Evolutionary conservation across 306 rosid species (phyloP).

Genomic region (apple (Malus domestica)): ASM211411v1 NC_041793.1:5406001-5406500

Average conservation of each 20-base stretch:
- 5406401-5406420: too few relatives aligned
- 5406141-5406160: not conserved
- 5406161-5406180: not conserved
- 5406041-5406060: not conserved
- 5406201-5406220: not conserved
- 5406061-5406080: not conserved
- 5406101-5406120: not conserved
- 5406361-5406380: not conserved
- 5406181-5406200: not conserved
- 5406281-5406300: not conserved
- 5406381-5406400: not conserved
- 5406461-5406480: not conserved
- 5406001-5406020: too few relatives aligned
- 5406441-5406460: not conserved
- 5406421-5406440: too few relatives aligned
- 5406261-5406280: not conserved
- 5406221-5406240: not conserved
- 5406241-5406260: not conserved
- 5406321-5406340: not conserved
- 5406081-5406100: not conserved
- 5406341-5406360: not conserved
- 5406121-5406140: not conserved
- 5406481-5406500: not conserved
- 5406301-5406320: not conserved
- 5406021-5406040: not conserved